Evolutionary conservation across 495 filamentous ascomycete species (phyloP).

Genomic region (Neohortaea acidophila): DNA sequence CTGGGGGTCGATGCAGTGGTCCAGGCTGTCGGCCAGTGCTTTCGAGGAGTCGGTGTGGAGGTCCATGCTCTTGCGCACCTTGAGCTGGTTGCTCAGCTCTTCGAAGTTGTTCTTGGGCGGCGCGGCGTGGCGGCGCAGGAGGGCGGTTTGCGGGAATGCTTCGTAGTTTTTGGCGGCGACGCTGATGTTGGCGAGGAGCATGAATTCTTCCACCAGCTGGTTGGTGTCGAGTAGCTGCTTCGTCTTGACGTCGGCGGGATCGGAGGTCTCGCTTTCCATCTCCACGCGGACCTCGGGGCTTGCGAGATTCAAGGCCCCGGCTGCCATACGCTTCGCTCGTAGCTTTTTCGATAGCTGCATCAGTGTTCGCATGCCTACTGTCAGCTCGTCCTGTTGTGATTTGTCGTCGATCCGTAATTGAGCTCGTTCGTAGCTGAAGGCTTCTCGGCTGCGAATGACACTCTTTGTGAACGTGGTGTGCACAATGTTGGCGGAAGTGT

Average conservation of each 20-base stretch:
- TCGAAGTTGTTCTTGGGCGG: conserved; percentile 94
- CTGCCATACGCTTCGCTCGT: conserved; percentile 89
- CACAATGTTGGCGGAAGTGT: conserved; percentile 68
- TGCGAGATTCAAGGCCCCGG: conserved; percentile 84
- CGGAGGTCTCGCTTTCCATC: conserved; percentile 83
- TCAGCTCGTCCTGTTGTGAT: conserved; percentile 74
- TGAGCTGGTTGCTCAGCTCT: conserved; percentile 74
- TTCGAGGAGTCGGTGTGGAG: conserved; percentile 72
- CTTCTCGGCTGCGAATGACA: conserved; percentile 92
- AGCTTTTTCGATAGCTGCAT: conserved; percentile 84
- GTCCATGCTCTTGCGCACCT: conserved; percentile 63
- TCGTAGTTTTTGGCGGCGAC: conserved; percentile 78
- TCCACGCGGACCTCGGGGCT: conserved; percentile 92
- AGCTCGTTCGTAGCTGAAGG: conserved; percentile 93
- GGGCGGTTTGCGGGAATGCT: conserved; percentile 84
- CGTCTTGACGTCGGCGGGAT: conserved; percentile 90
- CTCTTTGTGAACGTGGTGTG: conserved; percentile 81
- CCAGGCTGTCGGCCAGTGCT: conserved; percentile 79
- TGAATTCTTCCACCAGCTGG: conserved; percentile 96
- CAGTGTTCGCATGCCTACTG: conserved; percentile 74
- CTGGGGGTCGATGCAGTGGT: conserved; percentile 60
- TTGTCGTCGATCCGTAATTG: conserved; percentile 83
- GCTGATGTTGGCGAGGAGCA: conserved; percentile 93
- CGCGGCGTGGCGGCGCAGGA: conserved; percentile 79
- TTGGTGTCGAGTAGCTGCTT: conserved; percentile 91